phyloP scores from a whole-genome alignment of 331 rosid genomes.

The Dryas integrifolia region DNA sequence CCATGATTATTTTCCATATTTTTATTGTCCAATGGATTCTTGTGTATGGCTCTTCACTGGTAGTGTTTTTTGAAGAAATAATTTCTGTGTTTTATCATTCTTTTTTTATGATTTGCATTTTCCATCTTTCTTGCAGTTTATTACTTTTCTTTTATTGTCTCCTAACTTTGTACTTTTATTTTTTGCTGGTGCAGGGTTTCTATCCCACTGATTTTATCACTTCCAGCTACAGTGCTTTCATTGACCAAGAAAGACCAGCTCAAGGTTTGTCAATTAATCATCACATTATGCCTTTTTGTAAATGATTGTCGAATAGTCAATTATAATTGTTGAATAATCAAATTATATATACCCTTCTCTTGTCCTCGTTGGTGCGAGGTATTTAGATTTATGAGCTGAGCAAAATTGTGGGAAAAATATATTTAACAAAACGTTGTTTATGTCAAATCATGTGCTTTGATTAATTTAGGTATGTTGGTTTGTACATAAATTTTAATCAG shows the following conservation, averaged over 20 bases:
- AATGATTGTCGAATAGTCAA: not conserved
- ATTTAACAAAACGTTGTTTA: not conserved
- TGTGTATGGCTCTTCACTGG: not conserved
- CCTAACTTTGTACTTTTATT: constrained; percentile 10
- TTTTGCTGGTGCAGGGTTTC: constrained; percentile 57
- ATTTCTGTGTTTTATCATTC: not conserved
- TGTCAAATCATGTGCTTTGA: not conserved
- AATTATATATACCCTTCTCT: not conserved
- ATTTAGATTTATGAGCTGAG: not conserved
- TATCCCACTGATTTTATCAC: constrained; percentile 76
- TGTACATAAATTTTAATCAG: constrained; percentile 46
- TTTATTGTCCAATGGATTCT: constrained; percentile 9
- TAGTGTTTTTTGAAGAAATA: not conserved
- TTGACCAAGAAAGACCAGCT: constrained; percentile 69
- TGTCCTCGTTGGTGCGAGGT: not conserved
- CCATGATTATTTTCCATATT: not conserved
- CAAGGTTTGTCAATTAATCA: constrained; percentile 53
- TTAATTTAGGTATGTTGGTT: not conserved
- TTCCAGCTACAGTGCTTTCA: constrained; percentile 85
- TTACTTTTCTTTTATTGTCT: not conserved
- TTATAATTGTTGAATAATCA: not conserved
- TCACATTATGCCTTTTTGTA: constrained; percentile 2
- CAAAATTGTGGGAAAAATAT: not conserved
- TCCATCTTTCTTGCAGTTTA: not conserved
- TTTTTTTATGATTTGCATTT: not conserved